phyloP scores from a whole-genome alignment of 2,329 filamentous ascomycete genomes.

The Dryadomyces quercus-mongolicae region DNA sequence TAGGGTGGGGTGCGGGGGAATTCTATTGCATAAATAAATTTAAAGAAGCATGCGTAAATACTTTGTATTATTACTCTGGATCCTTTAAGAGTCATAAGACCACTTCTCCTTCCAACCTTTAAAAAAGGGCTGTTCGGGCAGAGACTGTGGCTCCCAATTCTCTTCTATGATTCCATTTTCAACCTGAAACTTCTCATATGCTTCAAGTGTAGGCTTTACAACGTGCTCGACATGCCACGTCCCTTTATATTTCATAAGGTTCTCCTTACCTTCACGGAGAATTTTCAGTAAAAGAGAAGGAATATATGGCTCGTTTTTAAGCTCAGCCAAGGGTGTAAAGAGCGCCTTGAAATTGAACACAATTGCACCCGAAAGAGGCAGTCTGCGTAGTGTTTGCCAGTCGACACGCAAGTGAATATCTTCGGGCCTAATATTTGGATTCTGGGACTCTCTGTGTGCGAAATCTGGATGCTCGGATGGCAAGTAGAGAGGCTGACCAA shows the following conservation, averaged over 20 bases:
- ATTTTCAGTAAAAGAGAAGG: conserved; percentile 58
- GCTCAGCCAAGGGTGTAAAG: conserved; percentile 61
- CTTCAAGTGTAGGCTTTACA: not conserved
- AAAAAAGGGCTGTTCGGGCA: conserved; percentile 3
- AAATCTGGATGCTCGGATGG: conserved; percentile 41
- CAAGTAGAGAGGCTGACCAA: conserved; percentile 57
- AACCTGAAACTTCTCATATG: conserved; percentile 1
- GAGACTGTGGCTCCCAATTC: conserved; percentile 1
- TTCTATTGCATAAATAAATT: too few relatives aligned
- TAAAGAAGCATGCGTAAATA: too few relatives aligned
- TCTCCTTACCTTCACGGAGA: conserved; percentile 44
- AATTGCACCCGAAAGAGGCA: conserved; percentile 63
- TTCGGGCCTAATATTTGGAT: conserved; percentile 28
- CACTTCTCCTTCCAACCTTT: conserved; percentile 4
- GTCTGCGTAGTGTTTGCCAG: conserved; percentile 73
- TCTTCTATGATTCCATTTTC: not conserved
- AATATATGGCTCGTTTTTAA: conserved; percentile 60
- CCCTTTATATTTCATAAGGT: conserved; percentile 7
- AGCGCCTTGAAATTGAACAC: conserved; percentile 85
- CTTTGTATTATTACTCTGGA: too few relatives aligned
- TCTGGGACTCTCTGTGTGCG: conserved; percentile 19
- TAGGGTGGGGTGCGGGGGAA: too few relatives aligned
- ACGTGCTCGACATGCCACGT: conserved; percentile 5
- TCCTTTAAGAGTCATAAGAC: not conserved
- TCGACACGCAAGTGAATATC: conserved; percentile 65